Evolutionary conservation across 305 asterid species (phyloP), one percentile per base, ranked within the genome.

Genomic region (Fraxinus sp.): DNA sequence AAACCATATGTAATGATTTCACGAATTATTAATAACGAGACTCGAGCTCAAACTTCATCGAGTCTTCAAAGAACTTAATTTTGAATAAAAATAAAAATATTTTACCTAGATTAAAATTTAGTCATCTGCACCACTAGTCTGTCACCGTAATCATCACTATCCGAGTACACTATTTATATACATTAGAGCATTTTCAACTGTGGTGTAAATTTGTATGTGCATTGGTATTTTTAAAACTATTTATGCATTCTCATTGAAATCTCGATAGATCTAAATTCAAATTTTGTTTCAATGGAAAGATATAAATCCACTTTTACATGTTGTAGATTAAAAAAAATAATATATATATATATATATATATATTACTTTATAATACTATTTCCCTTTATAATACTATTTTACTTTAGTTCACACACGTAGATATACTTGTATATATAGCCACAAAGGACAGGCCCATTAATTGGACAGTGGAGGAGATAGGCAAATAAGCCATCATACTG

Each of bases 371-470:
- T 37, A 83, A 81, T 83, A 82, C 79, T 85, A 83, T 72, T 80
- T 84, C 80, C 35, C 85, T 73, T 79, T 77, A 74, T 62, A 73
- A 75, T 77, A 16, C 52, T 73, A 64, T 14, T 76, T 81, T 85
- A 66, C 83, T 86, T 80, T 84, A 35, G 80, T 83, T 75, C 86
- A 68, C 88, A 73, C 37, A 78, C 66, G 85, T 46, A 74, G 57
- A 86, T 78, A 37, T 77, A 83, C 79, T 76, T 37, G 2, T 9
- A 39, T 78, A 78, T 80, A 87, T 86, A 86, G 79, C 85, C 81
- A 86, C 89, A 64, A 82, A 82, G 81, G 85, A 87, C 83, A 81
- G 78, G 68, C 44, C 72, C 79, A 81, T 80, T 80, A 46, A 78
- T 20, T 79, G 39, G 18, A 77, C 73, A 80, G 74, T 76, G 24